Percentiles rank a stretch among this genome's conserved stretches.
phyloP scores from a whole-genome alignment of 2,329 filamentous ascomycete species.

The Fusarium neocosmosporiellum region DNA sequence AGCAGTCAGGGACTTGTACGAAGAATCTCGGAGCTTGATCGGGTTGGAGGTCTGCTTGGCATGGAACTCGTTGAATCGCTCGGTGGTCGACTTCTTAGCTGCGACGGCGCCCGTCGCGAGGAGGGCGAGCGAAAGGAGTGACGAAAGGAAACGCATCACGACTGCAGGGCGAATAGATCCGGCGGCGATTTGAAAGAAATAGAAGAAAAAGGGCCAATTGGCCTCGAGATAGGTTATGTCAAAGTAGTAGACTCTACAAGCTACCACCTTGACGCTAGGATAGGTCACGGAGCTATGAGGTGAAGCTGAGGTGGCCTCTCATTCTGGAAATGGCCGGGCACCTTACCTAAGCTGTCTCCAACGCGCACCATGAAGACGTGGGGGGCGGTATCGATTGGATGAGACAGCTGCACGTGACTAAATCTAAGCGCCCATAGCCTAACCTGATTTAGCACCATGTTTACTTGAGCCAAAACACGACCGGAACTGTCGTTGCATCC shows the following conservation, averaged over 20 bases:
- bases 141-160: constrained; percentile 76
- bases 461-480: constrained; percentile 48
- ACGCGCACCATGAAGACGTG: neutral
- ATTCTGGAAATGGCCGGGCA: constrained; percentile 15
- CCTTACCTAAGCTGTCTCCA: constrained; percentile 39
- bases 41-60: constrained; percentile 73
- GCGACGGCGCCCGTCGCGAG: constrained; percentile 69
- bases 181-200: neutral
- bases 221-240: constrained; percentile 24
- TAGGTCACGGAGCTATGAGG: constrained; percentile 33
- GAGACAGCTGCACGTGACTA: constrained; percentile 23
- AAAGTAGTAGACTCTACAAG: constrained; percentile 21
- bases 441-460: constrained; percentile 45
- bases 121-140: constrained; percentile 72
- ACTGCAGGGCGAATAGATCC: constrained; percentile 10
- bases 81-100: constrained; percentile 70
- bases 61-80: constrained; percentile 79
- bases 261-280: constrained; percentile 20
- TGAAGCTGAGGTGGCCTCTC: constrained; percentile 53
- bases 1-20: constrained; percentile 80
- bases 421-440: constrained; percentile 12
- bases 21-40: constrained; percentile 80
- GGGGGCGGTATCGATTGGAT: constrained; percentile 11
- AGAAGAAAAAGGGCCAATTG: constrained; percentile 37
- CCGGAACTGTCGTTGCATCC: constrained; percentile 4